Evolutionary conservation across 305 asterid genomes (phyloP).

Genomic region (Fraxinus floribunda): DNA sequence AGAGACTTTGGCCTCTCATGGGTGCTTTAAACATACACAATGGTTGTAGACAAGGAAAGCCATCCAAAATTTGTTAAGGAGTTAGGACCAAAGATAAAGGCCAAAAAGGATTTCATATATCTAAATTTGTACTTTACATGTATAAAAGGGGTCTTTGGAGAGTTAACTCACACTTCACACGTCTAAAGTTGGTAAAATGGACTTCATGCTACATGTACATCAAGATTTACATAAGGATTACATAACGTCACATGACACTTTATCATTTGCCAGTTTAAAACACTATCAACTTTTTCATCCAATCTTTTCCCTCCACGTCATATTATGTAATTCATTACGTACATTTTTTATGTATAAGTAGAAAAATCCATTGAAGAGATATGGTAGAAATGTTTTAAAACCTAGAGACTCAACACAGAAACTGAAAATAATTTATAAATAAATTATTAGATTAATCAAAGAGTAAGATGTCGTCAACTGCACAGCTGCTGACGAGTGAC

Average conservation of each 20-base stretch:
- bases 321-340: neutral
- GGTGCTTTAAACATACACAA: neutral
- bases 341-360: neutral
- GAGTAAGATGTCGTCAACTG: neutral
- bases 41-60: neutral
- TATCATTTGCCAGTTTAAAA: neutral
- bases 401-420: neutral
- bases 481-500: neutral
- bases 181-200: neutral
- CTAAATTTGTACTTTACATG: neutral
- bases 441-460: neutral
- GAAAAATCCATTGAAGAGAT: neutral
- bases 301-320: neutral
- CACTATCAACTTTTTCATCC: neutral
- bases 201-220: neutral
- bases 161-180: neutral
- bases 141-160: neutral
- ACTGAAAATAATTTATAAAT: neutral
- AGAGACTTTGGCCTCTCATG: neutral
- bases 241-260: neutral
- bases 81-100: neutral
- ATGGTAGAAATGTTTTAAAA: neutral
- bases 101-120: neutral
- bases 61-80: neutral
- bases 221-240: neutral